Evolutionary conservation across 2,329 filamentous ascomycete genomes (phyloP).

Genomic region (Chaetothyriales sp.): DNA sequence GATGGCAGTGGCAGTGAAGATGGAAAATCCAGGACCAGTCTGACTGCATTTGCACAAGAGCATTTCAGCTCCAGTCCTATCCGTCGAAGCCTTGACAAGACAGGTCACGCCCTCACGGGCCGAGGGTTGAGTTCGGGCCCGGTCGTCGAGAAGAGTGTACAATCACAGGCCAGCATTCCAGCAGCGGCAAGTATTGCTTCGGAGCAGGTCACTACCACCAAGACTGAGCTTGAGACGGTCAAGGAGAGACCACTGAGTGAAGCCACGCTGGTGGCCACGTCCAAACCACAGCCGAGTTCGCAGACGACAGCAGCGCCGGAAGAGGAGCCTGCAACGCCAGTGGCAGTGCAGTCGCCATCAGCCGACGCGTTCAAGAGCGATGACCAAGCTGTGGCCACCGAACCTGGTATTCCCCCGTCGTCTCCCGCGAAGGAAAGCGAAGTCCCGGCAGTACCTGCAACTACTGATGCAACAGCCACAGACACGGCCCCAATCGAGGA

Average conservation of each 20-base stretch:
- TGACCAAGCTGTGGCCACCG: neutral
- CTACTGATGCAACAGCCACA: neutral
- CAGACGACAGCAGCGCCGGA: neutral
- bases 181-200: neutral
- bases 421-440: neutral
- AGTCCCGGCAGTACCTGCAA: neutral
- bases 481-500: neutral
- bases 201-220: neutral
- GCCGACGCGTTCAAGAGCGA: neutral
- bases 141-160: neutral
- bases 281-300: neutral
- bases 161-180: neutral
- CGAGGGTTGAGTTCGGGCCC: neutral
- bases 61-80: neutral
- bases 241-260: neutral
- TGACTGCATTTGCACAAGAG: neutral
- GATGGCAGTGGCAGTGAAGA: neutral
- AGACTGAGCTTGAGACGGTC: neutral
- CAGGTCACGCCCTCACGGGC: neutral
- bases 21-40: neutral
- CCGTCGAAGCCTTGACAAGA: neutral
- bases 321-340: neutral
- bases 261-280: neutral
- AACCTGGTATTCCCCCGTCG: neutral
- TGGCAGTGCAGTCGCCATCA: neutral